Conservation (phyloP, 2,329 filamentous ascomycete genomes). For the Penicillium sp. region DNA sequence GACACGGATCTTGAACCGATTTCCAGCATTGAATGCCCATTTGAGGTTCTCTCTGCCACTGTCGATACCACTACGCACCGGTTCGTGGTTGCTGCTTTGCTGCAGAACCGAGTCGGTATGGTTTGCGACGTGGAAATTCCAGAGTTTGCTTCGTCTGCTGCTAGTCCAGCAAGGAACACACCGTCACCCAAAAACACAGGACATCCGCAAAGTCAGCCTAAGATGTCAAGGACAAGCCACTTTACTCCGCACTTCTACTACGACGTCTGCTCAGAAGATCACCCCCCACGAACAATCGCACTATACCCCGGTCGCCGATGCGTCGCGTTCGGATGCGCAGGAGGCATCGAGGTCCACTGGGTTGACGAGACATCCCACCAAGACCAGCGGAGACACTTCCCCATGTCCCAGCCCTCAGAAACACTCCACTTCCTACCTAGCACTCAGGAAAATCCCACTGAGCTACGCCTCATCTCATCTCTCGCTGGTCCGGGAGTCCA, state of each 20-base stretch:
- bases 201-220: not conserved
- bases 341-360: constrained; percentile 67
- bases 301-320: constrained; percentile 66
- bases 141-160: constrained; percentile 3
- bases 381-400: constrained; percentile 42
- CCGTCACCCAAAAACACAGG: not conserved
- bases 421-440: constrained; percentile 61
- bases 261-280: constrained; percentile 61
- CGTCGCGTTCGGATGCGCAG: constrained; percentile 65
- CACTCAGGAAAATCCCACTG: constrained; percentile 54
- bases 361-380: constrained; percentile 50
- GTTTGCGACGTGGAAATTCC: constrained; percentile 56
- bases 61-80: constrained; percentile 63
- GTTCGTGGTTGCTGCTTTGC: constrained; percentile 60
- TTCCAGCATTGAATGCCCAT: constrained; percentile 59
- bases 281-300: constrained; percentile 65
- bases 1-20: constrained; percentile 47
- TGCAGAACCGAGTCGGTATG: constrained; percentile 63
- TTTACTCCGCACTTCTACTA: constrained; percentile 48
- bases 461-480: constrained; percentile 65
- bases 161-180: constrained; percentile 8
- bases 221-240: constrained; percentile 28
- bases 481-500: constrained; percentile 47
- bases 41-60: constrained; percentile 59
- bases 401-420: constrained; percentile 46